phyloP scores from a whole-genome alignment of 371 early-diverging fungal genomes.

The Mucor lusitanicus region DNA sequence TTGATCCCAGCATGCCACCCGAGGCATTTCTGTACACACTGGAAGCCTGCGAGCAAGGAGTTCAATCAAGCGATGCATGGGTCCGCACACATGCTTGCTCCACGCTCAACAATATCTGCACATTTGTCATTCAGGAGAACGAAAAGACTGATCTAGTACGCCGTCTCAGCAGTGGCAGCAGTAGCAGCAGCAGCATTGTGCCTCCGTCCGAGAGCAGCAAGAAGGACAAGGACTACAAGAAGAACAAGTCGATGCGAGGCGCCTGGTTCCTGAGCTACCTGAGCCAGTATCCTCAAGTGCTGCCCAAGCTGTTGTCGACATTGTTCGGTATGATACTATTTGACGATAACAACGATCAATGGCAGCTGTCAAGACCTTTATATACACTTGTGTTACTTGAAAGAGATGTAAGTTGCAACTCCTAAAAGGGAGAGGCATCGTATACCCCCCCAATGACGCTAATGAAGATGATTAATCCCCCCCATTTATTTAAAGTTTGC shows the following conservation, averaged over 20 bases:
- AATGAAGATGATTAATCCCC: not conserved
- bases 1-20: slow-evolving; percentile 49
- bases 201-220: not conserved
- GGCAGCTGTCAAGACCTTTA: slow-evolving; percentile 82
- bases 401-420: slow-evolving; percentile 52
- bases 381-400: slow-evolving; percentile 75
- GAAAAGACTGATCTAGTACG: slow-evolving; percentile 40
- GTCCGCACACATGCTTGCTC: slow-evolving; percentile 69
- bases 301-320: slow-evolving; percentile 57
- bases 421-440: not conserved
- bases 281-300: slow-evolving; percentile 50
- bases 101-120: slow-evolving; percentile 68
- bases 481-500: slow-evolving; percentile 50
- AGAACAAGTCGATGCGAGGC: not conserved
- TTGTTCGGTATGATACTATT: slow-evolving; percentile 75
- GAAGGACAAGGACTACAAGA: slow-evolving; percentile 1
- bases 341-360: slow-evolving; percentile 77
- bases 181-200: not conserved
- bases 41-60: slow-evolving; percentile 54
- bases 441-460: not conserved
- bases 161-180: not conserved
- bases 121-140: slow-evolving; percentile 64
- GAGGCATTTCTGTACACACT: slow-evolving; percentile 57
- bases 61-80: slow-evolving; percentile 42
- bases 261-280: slow-evolving; percentile 55